These are phyloP conservation scores for Phaeosphaeriaceae sp. DNA, from an alignment of 2,329 filamentous ascomycete species.

Conservation along the genomic window DNA sequence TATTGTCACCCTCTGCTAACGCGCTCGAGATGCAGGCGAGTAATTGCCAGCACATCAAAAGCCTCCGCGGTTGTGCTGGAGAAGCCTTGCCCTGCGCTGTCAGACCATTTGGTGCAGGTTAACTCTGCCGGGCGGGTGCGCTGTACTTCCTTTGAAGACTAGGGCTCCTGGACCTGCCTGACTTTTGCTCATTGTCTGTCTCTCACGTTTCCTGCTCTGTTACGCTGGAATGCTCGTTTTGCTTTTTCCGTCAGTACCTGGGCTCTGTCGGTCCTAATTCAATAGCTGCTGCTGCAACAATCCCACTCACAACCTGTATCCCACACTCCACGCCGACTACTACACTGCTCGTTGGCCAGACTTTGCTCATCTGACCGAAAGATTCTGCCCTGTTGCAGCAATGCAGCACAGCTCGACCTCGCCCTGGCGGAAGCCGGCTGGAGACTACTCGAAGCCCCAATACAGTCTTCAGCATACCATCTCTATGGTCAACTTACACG, in stretches of 20 bases:
- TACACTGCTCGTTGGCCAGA: constrained; percentile 29
- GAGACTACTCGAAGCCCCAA: constrained; percentile 43
- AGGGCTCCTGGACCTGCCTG: constrained; percentile 38
- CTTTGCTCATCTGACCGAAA: constrained; percentile 29
- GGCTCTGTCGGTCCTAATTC: constrained; percentile 17
- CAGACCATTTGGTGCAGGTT: constrained; percentile 24
- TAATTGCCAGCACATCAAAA: constrained; percentile 51
- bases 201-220: constrained; percentile 32
- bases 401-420: constrained; percentile 47
- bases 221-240: constrained; percentile 38
- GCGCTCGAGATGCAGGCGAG: constrained; percentile 45
- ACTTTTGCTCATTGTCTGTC: constrained; percentile 29
- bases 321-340: constrained; percentile 21
- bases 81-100: constrained; percentile 39
- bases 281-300: constrained; percentile 13
- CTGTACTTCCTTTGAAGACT: constrained; percentile 44
- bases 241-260: constrained; percentile 34
- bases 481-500: constrained; percentile 51
- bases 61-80: constrained; percentile 37
- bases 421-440: constrained; percentile 42
- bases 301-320: constrained; percentile 21
- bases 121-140: constrained; percentile 24
- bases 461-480: constrained; percentile 47
- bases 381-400: constrained; percentile 22
- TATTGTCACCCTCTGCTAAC: constrained; percentile 48